Base-by-base conservation (phyloP, 73 alveolate species). In the Paramecium bursaria region DNA sequence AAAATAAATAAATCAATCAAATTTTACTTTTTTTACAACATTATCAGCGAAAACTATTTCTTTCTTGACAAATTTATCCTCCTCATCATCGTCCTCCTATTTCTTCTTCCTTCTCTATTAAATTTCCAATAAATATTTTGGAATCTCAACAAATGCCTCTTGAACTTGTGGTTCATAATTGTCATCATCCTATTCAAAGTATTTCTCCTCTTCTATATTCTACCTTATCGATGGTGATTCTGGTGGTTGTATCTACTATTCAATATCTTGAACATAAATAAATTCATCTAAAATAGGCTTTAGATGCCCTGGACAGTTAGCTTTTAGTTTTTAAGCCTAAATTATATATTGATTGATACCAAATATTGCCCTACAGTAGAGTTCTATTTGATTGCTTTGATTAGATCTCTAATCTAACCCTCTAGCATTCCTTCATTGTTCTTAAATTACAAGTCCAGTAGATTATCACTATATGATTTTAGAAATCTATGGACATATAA, bases 1-100 rank as follows among this genome's bases (percentile, higher is more conserved):
- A 23, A 11, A 27, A 57, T n/a, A 10, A 57, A 57, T 57, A 48
- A 57, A 57, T 57, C 51, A 57, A 57, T 57, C 76, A 26, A 11
- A 50, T 57, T 57, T 57, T 30, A 57, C 33, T 57, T 50, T 57
- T 57, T 57, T 57, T 23, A 30, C 26, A 30, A 30, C 17, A 13
- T 29, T 57, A 30, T 57, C 76, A 26, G 51, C 76, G 33, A 57
- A 57, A 57, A 57, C 33, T 13, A 57, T 57, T 30, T 50, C 49
- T 0, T 3, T 51, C n/a, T n/a, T n/a, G n/a, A n/a, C n/a, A n/a
- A n/a, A n/a, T n/a, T n/a, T n/a, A n/a, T n/a, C n/a, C n/a, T n/a
- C n/a, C n/a, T n/a, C n/a, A n/a, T n/a, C n/a, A n/a, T n/a, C n/a
- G n/a, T n/a, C n/a, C n/a, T n/a, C n/a, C n/a, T n/a, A n/a, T n/a